A percentile compares a stretch with the other conserved stretches of the same genome.
phyloP scores from a whole-genome alignment of 805 yeast species.

The Kodamaea restingae region DNA sequence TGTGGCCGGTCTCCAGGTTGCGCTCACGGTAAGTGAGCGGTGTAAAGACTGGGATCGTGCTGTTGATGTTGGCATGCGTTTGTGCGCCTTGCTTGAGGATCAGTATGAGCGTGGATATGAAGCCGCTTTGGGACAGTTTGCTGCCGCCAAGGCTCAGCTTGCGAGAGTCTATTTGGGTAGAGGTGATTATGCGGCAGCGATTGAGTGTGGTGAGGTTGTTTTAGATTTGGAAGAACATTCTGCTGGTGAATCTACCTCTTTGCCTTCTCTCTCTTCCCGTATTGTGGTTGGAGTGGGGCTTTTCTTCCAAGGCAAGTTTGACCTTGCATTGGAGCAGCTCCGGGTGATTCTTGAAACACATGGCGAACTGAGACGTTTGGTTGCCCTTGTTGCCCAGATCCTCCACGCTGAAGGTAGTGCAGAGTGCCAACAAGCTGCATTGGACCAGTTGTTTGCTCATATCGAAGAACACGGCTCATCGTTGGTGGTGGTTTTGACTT shows the following conservation, averaged over 20 bases:
- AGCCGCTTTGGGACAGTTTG: slow-evolving; percentile 45
- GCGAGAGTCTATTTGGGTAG: slow-evolving; percentile 69
- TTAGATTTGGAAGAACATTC: slow-evolving; percentile 41
- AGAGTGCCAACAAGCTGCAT: slow-evolving; percentile 78
- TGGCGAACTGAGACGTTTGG: slow-evolving; percentile 60
- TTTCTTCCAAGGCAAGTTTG: slow-evolving; percentile 62
- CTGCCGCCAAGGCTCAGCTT: slow-evolving; percentile 60
- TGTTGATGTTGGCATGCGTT: slow-evolving; percentile 38
- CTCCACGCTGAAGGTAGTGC: slow-evolving; percentile 69
- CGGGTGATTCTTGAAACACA: slow-evolving; percentile 52
- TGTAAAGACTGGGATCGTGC: slow-evolving; percentile 60
- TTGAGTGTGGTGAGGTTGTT: slow-evolving; percentile 57
- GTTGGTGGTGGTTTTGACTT: slow-evolving; percentile 59
- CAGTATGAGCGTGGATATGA: slow-evolving; percentile 57
- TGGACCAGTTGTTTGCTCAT: slow-evolving; percentile 71
- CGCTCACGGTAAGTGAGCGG: slow-evolving; percentile 62
- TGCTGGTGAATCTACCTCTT: background rate
- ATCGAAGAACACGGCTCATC: slow-evolving; percentile 65
- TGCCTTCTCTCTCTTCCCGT: slow-evolving; percentile 45
- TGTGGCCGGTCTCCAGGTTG: slow-evolving; percentile 51
- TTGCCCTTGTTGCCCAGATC: slow-evolving; percentile 72
- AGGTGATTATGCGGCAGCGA: slow-evolving; percentile 51
- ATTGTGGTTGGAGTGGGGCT: slow-evolving; percentile 69
- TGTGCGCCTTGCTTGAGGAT: slow-evolving; percentile 49
- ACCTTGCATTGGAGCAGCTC: slow-evolving; percentile 63